Evolutionary conservation across 2,329 filamentous ascomycete species (phyloP).

Genomic region (Shiraia sp.): DNA sequence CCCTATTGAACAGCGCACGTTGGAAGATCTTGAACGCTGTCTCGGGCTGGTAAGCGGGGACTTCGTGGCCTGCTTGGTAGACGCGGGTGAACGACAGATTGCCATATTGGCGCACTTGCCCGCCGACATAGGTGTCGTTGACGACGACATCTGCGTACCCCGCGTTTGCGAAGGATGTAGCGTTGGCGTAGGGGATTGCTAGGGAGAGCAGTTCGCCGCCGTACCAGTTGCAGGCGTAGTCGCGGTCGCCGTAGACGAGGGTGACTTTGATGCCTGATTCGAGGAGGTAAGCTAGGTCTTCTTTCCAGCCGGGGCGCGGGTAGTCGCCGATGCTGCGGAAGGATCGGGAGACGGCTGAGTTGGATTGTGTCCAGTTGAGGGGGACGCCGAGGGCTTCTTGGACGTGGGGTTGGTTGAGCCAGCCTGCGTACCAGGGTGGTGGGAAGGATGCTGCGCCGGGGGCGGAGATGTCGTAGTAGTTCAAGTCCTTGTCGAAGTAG

Average conservation of each 20-base stretch:
- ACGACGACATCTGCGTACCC: constrained; percentile 75
- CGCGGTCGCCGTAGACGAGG: constrained; percentile 42
- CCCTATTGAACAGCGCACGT: constrained; percentile 55
- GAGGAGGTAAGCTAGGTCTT: constrained; percentile 57
- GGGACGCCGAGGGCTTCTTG: constrained; percentile 60
- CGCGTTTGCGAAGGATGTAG: constrained; percentile 62
- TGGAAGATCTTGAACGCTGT: constrained; percentile 58
- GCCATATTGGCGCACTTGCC: constrained; percentile 74
- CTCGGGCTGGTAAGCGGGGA: constrained; percentile 53
- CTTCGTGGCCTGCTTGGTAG: constrained; percentile 58
- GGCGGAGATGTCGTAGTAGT: constrained; percentile 63
- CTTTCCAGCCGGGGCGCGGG: constrained; percentile 51
- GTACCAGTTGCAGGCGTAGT: constrained; percentile 61
- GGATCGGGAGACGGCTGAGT: constrained; percentile 47
- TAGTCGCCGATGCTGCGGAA: constrained; percentile 57
- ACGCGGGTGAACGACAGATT: constrained; percentile 62
- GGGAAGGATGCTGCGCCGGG: constrained; percentile 48
- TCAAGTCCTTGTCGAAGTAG: constrained; percentile 51
- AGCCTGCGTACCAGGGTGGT: constrained; percentile 55
- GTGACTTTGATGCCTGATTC: constrained; percentile 49
- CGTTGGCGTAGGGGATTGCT: constrained; percentile 58
- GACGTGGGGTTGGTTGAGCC: constrained; percentile 60
- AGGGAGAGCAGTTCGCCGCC: constrained; percentile 75
- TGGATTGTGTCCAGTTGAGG: constrained; percentile 59
- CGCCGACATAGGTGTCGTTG: constrained; percentile 69